Evolutionary conservation across 129 eudicot genomes (phyloP), one percentile per base, ranked within the genome.

Genomic region (Oenanthe sinensis): DNA sequence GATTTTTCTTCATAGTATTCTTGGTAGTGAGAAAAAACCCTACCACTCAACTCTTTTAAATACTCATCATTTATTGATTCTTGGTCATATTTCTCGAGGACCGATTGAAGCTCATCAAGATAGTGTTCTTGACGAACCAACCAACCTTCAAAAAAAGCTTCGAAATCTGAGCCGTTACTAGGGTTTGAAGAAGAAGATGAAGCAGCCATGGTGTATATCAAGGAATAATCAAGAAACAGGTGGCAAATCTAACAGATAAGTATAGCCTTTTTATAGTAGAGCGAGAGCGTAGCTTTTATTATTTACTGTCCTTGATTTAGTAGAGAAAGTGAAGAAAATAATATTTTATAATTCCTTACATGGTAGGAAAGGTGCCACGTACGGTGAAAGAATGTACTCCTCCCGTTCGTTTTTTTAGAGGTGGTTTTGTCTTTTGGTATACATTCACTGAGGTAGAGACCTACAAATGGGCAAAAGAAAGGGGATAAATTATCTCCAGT

Each of bases 1-100:
- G 93, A 91, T 74, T 91, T 91, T 42, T 88, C 86, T 45, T 87
- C 86, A 74, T 85, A 91, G 60, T 88, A 91, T 75, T 91, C 73
- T 55, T 91, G 89, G 58, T 86, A 88, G 70, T 91, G 96, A n/a
- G 83, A 80, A 0, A 88, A 86, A n/a, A 83, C 87, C 10, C 88
- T 81, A 30, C 39, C 74, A 3, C 82, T 71, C 4, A 87, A 77
- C 7, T 68, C 88, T 1, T 86, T 80, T 0, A 82, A 42, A 13
- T 58, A 58, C 67, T 78, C 83, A 0, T 82, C 79, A 1, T 82
- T 87, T 10, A 1, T 3, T 0, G 65, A 68, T 0, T 24, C 72
- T 6, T n/a, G n/a, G n/a, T 70, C 45, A 2, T 45, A 44, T 1
- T 28, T 79, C 3, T 60, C 65, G 1, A 82, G 75, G 9, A 65